Conservation (phyloP, 176 grass and related monocot species). For the Bromus sterilis region DNA sequence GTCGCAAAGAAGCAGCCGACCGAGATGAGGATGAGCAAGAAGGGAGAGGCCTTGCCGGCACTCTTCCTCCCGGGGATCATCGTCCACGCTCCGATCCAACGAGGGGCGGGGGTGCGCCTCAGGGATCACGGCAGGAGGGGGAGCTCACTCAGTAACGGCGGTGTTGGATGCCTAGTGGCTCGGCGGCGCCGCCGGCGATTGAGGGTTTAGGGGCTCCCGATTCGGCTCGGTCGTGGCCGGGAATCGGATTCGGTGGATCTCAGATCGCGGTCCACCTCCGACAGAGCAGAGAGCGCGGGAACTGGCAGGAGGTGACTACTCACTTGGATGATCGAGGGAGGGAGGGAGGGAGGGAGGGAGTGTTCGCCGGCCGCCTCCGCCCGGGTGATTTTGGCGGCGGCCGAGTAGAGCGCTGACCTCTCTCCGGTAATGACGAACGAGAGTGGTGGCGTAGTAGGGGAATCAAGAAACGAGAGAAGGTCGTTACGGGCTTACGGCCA, state of each 20-base stretch:
- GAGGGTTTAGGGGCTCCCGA: not conserved
- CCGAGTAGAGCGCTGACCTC: conserved; percentile 2
- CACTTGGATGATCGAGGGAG: not conserved
- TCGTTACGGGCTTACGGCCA: not conserved
- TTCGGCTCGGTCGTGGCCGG: not conserved
- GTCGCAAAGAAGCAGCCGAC: conserved; percentile 61
- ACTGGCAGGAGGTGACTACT: not conserved
- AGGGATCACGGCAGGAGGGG: not conserved
- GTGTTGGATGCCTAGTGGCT: not conserved
- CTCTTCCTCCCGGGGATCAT: conserved; percentile 47
- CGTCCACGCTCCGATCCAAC: conserved; percentile 3
- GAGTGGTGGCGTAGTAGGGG: not conserved
- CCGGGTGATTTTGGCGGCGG: not conserved
- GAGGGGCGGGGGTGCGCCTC: not conserved
- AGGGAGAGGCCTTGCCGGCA: conserved; percentile 42
- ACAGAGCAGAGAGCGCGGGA: not conserved
- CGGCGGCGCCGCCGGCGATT: not conserved
- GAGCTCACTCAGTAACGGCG: not conserved
- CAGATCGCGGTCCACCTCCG: not conserved
- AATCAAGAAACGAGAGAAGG: not conserved
- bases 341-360: not conserved
- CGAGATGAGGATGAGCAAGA: conserved; percentile 47
- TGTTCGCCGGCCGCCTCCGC: not conserved
- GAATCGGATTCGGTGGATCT: conserved; percentile 24
- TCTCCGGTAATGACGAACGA: not conserved